Evolutionary conservation across 345 rosid genomes (phyloP).

Genomic region (Hirschfeldia incana): DNA sequence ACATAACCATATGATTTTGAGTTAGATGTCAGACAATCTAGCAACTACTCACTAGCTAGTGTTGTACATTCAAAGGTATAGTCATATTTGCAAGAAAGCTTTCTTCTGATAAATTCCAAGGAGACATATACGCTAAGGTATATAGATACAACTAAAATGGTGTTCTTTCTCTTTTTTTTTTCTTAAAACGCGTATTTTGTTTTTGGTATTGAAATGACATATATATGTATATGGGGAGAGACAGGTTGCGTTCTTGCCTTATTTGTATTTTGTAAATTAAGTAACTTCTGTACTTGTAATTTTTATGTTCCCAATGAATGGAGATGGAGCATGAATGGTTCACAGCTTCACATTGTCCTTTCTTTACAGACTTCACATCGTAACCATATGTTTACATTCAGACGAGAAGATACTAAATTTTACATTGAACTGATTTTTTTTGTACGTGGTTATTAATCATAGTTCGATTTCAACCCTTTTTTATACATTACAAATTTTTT

Average conservation of each 20-base stretch:
- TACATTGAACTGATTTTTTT: not conserved
- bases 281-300: slow-evolving; percentile 11
- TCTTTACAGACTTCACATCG: not conserved
- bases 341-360: slow-evolving; percentile 13
- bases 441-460: not conserved
- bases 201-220: not conserved
- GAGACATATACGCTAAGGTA: not conserved
- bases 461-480: not conserved
- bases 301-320: slow-evolving; percentile 26
- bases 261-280: slow-evolving; percentile 1
- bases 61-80: slow-evolving; percentile 3
- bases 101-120: not conserved
- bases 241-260: slow-evolving; percentile 15
- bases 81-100: not conserved
- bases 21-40: slow-evolving; percentile 2
- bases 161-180: not conserved
- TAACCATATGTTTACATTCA: not conserved
- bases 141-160: not conserved
- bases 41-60: not conserved
- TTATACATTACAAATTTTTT: not conserved
- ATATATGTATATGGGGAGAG: not conserved
- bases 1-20: not conserved
- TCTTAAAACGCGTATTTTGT: not conserved
- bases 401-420: not conserved
- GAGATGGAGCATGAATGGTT: slow-evolving; percentile 11